These are phyloP conservation scores for Crotalaria pallida DNA, from an alignment of 306 rosid genomes.

Conservation along the genomic window DNA sequence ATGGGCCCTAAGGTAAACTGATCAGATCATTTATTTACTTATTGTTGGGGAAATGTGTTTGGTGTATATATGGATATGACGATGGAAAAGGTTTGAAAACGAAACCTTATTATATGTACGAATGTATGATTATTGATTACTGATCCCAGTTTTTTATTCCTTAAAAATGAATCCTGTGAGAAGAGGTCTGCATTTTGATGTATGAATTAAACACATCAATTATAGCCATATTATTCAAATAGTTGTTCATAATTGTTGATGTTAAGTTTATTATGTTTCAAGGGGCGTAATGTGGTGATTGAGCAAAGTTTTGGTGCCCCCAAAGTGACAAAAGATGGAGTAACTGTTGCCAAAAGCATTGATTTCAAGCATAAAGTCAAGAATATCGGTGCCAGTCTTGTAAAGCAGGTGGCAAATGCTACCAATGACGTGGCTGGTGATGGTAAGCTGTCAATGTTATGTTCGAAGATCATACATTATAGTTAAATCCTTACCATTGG, in stretches of 20 bases:
- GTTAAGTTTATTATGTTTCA: constrained; percentile 5
- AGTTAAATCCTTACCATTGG: neutral
- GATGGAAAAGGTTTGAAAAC: neutral
- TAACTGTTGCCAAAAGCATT: constrained; percentile 91
- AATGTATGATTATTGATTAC: no score
- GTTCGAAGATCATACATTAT: neutral
- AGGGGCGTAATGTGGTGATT: constrained; percentile 94
- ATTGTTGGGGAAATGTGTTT: neutral
- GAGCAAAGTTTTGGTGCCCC: constrained; percentile 98
- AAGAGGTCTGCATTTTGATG: neutral
- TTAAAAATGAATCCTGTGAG: neutral
- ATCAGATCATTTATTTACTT: neutral
- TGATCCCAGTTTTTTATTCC: neutral
- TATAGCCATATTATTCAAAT: neutral
- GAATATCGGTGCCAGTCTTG: constrained; percentile 94
- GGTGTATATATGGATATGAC: neutral
- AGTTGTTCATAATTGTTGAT: neutral
- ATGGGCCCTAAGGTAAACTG: constrained; percentile 91
- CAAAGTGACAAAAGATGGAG: constrained; percentile 97
- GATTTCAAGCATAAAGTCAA: constrained; percentile 89
- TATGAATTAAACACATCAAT: neutral
- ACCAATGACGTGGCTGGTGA: constrained; percentile 96
- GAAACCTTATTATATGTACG: neutral
- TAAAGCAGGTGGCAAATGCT: constrained; percentile 97
- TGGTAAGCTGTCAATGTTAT: constrained; percentile 56